These are phyloP conservation scores for Davidsoniella eucalypti DNA, from an alignment of 2,329 filamentous ascomycete genomes.

Conservation along the genomic window DNA sequence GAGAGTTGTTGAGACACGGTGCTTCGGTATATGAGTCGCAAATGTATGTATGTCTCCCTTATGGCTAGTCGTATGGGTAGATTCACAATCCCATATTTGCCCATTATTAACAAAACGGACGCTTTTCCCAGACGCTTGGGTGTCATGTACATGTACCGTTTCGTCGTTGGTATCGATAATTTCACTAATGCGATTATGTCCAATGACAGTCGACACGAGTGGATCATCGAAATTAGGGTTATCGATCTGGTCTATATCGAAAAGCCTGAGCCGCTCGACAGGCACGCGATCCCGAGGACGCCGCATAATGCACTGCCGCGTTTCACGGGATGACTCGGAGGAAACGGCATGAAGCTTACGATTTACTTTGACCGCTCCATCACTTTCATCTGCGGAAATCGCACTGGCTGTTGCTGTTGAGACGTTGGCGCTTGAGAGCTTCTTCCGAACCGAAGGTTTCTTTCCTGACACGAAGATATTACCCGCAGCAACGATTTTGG, in stretches of 20 bases:
- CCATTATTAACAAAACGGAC: conserved; percentile 5
- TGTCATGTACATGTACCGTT: not conserved
- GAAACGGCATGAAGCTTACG: not conserved
- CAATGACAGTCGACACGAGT: not conserved
- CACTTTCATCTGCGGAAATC: too few species aligned
- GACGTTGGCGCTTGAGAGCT: too few species aligned
- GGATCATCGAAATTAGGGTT: not conserved
- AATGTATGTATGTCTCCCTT: not conserved
- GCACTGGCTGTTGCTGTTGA: too few species aligned
- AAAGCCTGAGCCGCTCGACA: not conserved
- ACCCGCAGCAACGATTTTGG: not conserved
- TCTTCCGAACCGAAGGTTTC: not conserved
- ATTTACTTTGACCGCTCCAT: too few species aligned
- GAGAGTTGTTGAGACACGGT: not conserved
- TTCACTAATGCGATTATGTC: not conserved
- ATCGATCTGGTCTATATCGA: not conserved
- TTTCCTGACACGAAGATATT: conserved; percentile 33
- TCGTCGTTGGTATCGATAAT: conserved; percentile 2
- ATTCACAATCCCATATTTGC: conserved; percentile 7
- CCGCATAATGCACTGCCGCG: not conserved
- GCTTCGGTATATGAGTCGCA: not conserved
- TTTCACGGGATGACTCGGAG: conserved; percentile 1
- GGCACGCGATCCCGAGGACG: not conserved
- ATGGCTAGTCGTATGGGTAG: not conserved
- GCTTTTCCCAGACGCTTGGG: not conserved